Percentiles rank a stretch among this genome's conserved stretches.
Evolutionary conservation across 129 eudicot genomes (phyloP).

Genomic region (Artemisia annua): DNA sequence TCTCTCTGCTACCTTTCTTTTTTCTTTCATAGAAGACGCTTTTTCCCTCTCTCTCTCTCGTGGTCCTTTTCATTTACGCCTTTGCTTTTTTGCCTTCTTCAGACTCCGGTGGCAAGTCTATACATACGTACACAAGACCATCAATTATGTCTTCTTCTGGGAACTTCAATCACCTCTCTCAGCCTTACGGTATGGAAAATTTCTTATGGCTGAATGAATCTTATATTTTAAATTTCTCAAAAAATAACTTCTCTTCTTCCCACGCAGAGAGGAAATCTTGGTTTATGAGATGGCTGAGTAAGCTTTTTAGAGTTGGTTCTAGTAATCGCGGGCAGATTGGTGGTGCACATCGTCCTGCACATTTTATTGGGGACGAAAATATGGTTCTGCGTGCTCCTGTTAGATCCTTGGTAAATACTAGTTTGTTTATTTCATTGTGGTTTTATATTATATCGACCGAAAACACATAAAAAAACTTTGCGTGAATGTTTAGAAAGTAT

Average conservation of each 20-base stretch:
- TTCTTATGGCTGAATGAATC: slow-evolving; percentile 18
- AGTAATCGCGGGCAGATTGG: slow-evolving; percentile 33
- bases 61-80: slow-evolving; percentile 64
- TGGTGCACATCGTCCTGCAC: no score
- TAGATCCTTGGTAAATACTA: no score
- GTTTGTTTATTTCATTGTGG: no score
- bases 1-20: slow-evolving; percentile 30
- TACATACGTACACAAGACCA: slow-evolving; percentile 42
- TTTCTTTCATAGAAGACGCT: slow-evolving; percentile 22
- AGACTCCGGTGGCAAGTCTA: slow-evolving; percentile 39
- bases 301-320: slow-evolving; percentile 65
- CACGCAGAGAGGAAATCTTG: slow-evolving; percentile 73
- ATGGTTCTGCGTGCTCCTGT: no score
- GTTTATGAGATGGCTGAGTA: slow-evolving; percentile 90
- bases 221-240: not conserved
- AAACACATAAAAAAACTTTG: no score
- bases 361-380: no score
- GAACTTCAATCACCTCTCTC: slow-evolving; percentile 56
- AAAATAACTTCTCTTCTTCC: slow-evolving; percentile 43
- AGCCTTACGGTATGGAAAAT: slow-evolving; percentile 58
- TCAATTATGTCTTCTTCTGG: slow-evolving; percentile 71
- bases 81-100: slow-evolving; percentile 47
- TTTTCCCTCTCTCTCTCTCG: slow-evolving; percentile 39
- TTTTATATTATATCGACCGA: no score
- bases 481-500: no score